Conservation (phyloP, 176 grass and related monocot species). For the Tuctoria greenei region DNA sequence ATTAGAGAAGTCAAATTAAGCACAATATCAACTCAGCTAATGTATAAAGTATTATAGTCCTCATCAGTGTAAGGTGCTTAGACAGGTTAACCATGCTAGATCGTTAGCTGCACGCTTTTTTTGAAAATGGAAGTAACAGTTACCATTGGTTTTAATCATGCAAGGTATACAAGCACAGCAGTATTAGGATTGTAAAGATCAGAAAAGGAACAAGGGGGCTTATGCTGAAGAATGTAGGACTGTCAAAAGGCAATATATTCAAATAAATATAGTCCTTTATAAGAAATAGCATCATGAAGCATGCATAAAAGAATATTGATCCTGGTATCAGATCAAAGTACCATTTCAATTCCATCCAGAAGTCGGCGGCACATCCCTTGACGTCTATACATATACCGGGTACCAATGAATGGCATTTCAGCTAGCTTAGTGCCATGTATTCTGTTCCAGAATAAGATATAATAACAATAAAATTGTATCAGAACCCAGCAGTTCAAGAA, state of each 20-base stretch:
- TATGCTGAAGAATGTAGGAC: neutral
- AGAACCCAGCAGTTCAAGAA: conserved; percentile 9
- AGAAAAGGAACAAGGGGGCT: conserved; percentile 14
- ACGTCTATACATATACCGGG: conserved; percentile 71
- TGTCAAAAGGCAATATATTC: neutral
- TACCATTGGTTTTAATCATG: conserved; percentile 14
- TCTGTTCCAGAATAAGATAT: conserved; percentile 55
- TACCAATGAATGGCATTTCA: conserved; percentile 97
- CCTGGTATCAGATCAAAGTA: conserved; percentile 33
- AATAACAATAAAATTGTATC: conserved; percentile 28
- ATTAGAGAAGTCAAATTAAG: conserved; percentile 23
- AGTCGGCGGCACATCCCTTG: conserved; percentile 89
- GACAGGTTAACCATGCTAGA: conserved; percentile 15
- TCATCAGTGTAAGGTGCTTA: conserved; percentile 17
- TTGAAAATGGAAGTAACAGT: neutral
- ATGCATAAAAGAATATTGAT: neutral
- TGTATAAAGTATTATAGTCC: conserved; percentile 26
- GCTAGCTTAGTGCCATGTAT: conserved; percentile 88
- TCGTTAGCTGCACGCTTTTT: neutral
- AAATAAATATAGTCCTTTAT: conserved; percentile 15
- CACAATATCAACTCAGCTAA: conserved; percentile 14
- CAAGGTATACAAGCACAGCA: neutral
- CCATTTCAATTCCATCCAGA: conserved; percentile 83
- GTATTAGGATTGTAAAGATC: conserved; percentile 5
- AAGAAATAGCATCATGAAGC: conserved; percentile 11